Percentiles rank a stretch among this genome's conserved stretches.
phyloP scores from a whole-genome alignment of 2,329 filamentous ascomycete species.

The Sporothrix pallida region DNA sequence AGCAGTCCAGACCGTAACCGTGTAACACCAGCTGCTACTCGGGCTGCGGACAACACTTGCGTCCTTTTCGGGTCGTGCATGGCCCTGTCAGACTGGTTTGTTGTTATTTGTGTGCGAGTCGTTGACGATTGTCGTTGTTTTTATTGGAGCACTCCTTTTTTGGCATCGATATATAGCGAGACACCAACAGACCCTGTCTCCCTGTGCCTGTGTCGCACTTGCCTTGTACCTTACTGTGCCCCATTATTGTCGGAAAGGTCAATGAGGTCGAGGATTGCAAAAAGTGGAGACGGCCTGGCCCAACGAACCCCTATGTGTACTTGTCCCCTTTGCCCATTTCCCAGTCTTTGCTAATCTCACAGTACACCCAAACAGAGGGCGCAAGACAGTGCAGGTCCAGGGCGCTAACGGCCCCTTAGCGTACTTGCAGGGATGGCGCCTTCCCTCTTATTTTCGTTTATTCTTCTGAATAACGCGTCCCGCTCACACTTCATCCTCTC shows the following conservation, averaged over 20 bases:
- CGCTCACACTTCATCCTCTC: not conserved
- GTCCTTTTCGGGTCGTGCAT: not conserved
- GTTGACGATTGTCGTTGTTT: not conserved
- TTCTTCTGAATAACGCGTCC: constrained; percentile 29
- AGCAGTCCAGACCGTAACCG: too few species aligned
- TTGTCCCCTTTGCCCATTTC: not conserved
- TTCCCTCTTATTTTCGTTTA: constrained; percentile 6
- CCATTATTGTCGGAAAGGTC: not conserved
- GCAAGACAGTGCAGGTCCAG: constrained; percentile 20
- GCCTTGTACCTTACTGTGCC: not conserved
- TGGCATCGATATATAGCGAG: not conserved
- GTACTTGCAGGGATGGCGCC: constrained; percentile 16
- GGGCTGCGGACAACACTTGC: not conserved
- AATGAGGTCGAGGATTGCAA: not conserved
- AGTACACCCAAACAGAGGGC: not conserved
- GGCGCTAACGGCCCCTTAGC: constrained; percentile 26
- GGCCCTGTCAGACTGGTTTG: not conserved
- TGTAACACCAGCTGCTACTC: not conserved
- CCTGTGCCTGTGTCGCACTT: too few species aligned
- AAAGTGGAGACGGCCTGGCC: constrained; percentile 11
- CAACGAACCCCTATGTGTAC: not conserved
- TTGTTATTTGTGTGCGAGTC: not conserved
- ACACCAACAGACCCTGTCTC: not conserved
- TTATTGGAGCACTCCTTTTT: not conserved
- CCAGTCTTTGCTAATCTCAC: not conserved